phyloP scores from a whole-genome alignment of 176 grass and related monocot genomes.

The Musa acuminata region DNA sequence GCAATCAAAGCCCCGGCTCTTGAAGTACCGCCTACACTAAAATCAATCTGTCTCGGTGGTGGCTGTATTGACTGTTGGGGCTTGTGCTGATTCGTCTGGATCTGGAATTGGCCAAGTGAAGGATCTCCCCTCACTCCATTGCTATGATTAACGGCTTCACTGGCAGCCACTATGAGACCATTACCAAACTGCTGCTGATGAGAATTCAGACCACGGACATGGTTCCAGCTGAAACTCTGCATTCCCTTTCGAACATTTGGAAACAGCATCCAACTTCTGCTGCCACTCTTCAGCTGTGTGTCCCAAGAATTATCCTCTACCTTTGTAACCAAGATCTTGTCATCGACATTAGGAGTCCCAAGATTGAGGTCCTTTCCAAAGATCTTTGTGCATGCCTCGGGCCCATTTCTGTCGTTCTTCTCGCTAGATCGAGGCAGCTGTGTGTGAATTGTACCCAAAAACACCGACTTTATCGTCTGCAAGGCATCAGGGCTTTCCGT shows the following conservation, averaged over 20 bases:
- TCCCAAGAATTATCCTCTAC: slow-evolving; percentile 52
- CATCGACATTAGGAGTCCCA: slow-evolving; percentile 25
- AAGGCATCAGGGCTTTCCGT: slow-evolving; percentile 47
- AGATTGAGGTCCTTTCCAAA: slow-evolving; percentile 94
- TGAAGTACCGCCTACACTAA: background rate
- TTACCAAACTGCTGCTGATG: slow-evolving; percentile 65
- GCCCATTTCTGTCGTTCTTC: slow-evolving; percentile 49
- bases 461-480: slow-evolving; percentile 58
- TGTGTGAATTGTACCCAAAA: slow-evolving; percentile 28
- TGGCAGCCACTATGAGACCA: slow-evolving; percentile 51
- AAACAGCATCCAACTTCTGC: slow-evolving; percentile 28
- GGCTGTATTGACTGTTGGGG: slow-evolving; percentile 25
- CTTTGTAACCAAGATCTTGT: slow-evolving; percentile 30
- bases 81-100: slow-evolving; percentile 27
- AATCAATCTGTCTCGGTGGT: slow-evolving; percentile 37
- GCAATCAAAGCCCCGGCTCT: slow-evolving; percentile 24
- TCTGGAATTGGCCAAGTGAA: slow-evolving; percentile 34
- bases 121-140: slow-evolving; percentile 31
- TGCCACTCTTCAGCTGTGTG: slow-evolving; percentile 29
- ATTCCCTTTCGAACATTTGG: slow-evolving; percentile 54
- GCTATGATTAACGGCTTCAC: slow-evolving; percentile 25
- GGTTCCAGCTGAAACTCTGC: slow-evolving; percentile 72
- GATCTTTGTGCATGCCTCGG: slow-evolving; percentile 51
- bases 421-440: slow-evolving; percentile 21
- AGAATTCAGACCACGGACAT: slow-evolving; percentile 45